Conservation (phyloP, 2,329 filamentous ascomycete genomes). For the Aulographum hederae region DNA sequence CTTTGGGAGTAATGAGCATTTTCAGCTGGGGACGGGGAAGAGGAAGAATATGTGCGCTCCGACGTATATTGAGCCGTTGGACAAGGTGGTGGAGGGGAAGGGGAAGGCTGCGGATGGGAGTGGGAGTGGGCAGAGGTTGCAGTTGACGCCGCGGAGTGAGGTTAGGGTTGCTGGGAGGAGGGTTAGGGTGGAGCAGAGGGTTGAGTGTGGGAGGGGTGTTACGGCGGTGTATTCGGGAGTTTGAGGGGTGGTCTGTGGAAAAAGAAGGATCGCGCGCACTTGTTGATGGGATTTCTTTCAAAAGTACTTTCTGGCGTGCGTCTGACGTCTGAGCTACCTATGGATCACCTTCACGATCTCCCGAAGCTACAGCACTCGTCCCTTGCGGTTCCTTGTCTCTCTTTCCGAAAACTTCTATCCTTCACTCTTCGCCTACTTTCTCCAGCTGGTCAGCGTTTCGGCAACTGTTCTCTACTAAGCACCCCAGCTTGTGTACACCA, state of each 20-base stretch:
- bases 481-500: too few relatives aligned
- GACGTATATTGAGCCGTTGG: slow-evolving; percentile 60
- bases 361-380: too few relatives aligned
- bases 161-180: slow-evolving; percentile 51
- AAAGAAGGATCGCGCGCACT: too few relatives aligned
- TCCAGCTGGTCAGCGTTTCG: too few relatives aligned
- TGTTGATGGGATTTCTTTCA: too few relatives aligned
- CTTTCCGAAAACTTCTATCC: too few relatives aligned
- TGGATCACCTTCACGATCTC: too few relatives aligned
- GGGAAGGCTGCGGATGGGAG: slow-evolving; percentile 45
- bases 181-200: slow-evolving; percentile 64
- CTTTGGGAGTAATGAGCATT: slow-evolving; percentile 91
- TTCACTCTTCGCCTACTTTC: too few relatives aligned
- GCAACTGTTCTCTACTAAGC: too few relatives aligned
- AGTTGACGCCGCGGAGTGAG: slow-evolving; percentile 61
- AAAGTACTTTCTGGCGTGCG: too few relatives aligned
- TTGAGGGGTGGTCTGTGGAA: slow-evolving; percentile 16
- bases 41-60: slow-evolving; percentile 63
- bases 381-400: too few relatives aligned
- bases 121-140: slow-evolving; percentile 58
- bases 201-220: slow-evolving; percentile 70
- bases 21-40: slow-evolving; percentile 82
- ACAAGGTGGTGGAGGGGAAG: slow-evolving; percentile 35
- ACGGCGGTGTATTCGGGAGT: slow-evolving; percentile 65
- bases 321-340: too few relatives aligned